Evolutionary conservation across 148 eudicot genomes (phyloP).

Genomic region (Vaccinium darrowii): DNA sequence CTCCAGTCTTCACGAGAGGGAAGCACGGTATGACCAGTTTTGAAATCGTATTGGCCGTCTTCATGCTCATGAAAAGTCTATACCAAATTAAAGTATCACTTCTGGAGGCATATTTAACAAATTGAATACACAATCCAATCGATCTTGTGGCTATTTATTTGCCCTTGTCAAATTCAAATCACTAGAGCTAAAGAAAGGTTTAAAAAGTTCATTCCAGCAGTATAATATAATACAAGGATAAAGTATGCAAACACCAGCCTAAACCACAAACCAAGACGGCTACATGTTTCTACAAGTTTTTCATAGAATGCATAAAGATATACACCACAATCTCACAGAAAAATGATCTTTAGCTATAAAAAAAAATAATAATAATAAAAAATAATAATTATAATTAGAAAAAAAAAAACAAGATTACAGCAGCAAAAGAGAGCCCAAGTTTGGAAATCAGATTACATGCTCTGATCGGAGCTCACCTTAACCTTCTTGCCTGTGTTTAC

Average conservation of each 20-base stretch:
- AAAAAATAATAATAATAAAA: no score
- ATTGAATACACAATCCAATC: background rate
- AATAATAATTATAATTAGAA: background rate
- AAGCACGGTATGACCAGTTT: background rate
- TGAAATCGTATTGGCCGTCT: background rate
- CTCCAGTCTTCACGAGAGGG: no score
- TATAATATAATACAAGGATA: background rate
- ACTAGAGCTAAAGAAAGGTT: background rate
- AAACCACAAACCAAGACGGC: background rate
- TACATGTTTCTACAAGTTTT: background rate
- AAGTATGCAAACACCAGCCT: background rate
- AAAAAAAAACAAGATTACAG: background rate
- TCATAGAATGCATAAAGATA: background rate
- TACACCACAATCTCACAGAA: background rate
- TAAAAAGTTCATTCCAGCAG: background rate
- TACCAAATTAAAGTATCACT: background rate
- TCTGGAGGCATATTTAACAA: background rate
- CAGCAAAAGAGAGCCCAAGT: slow-evolving; percentile 3
- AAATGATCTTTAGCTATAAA: background rate
- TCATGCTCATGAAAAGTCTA: slow-evolving; percentile 4
- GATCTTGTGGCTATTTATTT: background rate
- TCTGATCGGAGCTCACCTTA: slow-evolving; percentile 49
- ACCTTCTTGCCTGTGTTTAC: slow-evolving; percentile 89
- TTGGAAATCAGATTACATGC: slow-evolving; percentile 6
- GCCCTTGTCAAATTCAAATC: background rate